phyloP scores from a whole-genome alignment of 768 basidiomycete genomes.

The Lactifluus piperatus region DNA sequence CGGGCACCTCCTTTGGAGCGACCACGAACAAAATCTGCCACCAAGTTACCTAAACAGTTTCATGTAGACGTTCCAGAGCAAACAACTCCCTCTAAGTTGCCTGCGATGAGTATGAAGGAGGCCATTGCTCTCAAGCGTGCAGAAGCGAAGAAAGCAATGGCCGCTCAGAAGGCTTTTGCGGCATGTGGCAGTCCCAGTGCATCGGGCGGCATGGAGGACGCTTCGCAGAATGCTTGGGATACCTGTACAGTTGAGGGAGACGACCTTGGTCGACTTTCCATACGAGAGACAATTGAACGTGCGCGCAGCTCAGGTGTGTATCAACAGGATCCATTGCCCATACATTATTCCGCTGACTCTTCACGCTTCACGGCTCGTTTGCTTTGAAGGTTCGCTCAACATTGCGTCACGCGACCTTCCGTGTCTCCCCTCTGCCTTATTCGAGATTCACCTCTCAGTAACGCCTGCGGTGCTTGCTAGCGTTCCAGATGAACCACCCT shows the following conservation, averaged over 20 bases:
- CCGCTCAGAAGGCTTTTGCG: constrained; percentile 21
- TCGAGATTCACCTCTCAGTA: constrained; percentile 71
- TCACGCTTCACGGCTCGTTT: constrained; percentile 36
- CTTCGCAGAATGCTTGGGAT: constrained; percentile 27
- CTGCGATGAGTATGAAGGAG: constrained; percentile 53
- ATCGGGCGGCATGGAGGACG: constrained; percentile 42
- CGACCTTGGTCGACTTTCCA: constrained; percentile 53
- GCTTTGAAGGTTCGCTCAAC: constrained; percentile 65
- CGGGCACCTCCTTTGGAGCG: neutral
- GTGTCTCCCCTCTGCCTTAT: constrained; percentile 69
- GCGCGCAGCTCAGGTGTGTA: constrained; percentile 65
- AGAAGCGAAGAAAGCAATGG: constrained; percentile 56
- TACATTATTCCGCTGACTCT: constrained; percentile 34
- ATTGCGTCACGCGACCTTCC: constrained; percentile 62
- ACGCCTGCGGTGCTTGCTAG: constrained; percentile 62
- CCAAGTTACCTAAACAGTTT: neutral
- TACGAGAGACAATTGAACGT: constrained; percentile 70
- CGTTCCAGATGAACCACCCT: constrained; percentile 51
- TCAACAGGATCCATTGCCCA: neutral
- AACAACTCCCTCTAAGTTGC: constrained; percentile 26
- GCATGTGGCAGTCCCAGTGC: constrained; percentile 28
- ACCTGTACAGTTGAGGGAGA: constrained; percentile 34
- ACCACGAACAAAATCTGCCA: neutral
- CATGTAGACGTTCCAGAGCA: neutral
- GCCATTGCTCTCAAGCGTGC: constrained; percentile 74